Percentiles rank a stretch among this genome's conserved stretches.
These are phyloP conservation scores for Ormosia semicastrata DNA, from an alignment of 306 rosid species.

Conservation along the genomic window DNA sequence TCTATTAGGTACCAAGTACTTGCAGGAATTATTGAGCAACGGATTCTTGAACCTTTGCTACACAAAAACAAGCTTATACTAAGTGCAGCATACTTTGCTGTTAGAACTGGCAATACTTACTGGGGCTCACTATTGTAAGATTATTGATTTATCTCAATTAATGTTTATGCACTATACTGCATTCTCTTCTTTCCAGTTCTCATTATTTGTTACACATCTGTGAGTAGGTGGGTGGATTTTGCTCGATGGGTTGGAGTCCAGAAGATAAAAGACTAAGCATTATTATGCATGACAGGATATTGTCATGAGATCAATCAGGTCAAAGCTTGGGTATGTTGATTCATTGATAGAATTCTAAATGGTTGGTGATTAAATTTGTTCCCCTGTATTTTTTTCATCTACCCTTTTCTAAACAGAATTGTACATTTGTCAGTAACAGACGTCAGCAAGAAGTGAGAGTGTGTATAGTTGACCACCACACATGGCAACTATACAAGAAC, in stretches of 20 bases:
- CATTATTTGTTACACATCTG: background rate
- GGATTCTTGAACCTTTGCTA: constrained; percentile 74
- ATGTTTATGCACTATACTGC: background rate
- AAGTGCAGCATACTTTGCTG: constrained; percentile 63
- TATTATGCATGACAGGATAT: constrained; percentile 5
- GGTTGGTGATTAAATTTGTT: constrained; percentile 2
- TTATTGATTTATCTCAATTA: constrained; percentile 9
- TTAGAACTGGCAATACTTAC: constrained; percentile 83
- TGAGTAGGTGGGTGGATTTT: constrained; percentile 88
- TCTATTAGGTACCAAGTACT: constrained; percentile 67
- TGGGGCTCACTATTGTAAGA: constrained; percentile 84
- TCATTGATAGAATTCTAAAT: constrained; percentile 7
- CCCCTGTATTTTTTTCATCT: background rate
- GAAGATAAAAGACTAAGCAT: constrained; percentile 45
- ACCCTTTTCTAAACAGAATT: background rate
- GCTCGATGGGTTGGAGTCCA: constrained; percentile 86
- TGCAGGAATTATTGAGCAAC: constrained; percentile 82
- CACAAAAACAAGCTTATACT: constrained; percentile 63
- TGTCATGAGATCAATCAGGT: background rate
- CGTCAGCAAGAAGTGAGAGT: background rate
- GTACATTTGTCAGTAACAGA: background rate
- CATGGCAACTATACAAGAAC: background rate
- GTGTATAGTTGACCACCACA: background rate
- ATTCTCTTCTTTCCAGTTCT: background rate
- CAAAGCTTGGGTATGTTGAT: background rate